phyloP scores from a whole-genome alignment of 2,329 filamentous ascomycete species.

The Chaetoscypha palmicola region DNA sequence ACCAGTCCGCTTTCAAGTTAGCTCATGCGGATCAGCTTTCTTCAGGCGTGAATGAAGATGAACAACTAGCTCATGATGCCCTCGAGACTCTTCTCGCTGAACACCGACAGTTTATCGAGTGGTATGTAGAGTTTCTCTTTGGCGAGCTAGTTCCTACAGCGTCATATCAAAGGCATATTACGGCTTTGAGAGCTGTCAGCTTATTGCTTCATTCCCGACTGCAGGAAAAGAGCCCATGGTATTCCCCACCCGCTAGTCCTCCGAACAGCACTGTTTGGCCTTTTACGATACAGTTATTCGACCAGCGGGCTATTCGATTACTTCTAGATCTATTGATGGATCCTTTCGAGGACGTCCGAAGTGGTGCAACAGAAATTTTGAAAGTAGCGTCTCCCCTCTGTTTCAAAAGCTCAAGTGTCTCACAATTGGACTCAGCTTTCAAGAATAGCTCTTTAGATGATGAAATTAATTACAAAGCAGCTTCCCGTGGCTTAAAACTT shows the following conservation, averaged over 20 bases:
- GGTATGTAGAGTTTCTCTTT: slow-evolving; percentile 67
- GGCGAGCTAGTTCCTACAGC: slow-evolving; percentile 70
- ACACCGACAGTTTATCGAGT: slow-evolving; percentile 60
- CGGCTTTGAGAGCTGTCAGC: slow-evolving; percentile 63
- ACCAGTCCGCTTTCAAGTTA: slow-evolving; percentile 14
- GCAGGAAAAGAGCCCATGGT: slow-evolving; percentile 17
- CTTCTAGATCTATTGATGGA: slow-evolving; percentile 78
- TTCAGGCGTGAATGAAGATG: slow-evolving; percentile 18
- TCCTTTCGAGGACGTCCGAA: slow-evolving; percentile 86
- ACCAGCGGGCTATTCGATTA: slow-evolving; percentile 49
- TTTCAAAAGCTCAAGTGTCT: slow-evolving; percentile 18
- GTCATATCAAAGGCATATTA: slow-evolving; percentile 85
- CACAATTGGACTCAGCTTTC: neutral
- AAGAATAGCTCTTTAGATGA: neutral
- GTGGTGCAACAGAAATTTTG: slow-evolving; percentile 45
- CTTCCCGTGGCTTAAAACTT: neutral
- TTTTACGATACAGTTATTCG: slow-evolving; percentile 31
- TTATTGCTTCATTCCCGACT: slow-evolving; percentile 48
- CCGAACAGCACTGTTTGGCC: slow-evolving; percentile 25
- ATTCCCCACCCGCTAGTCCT: neutral
- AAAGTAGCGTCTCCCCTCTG: slow-evolving; percentile 42
- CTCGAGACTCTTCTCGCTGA: slow-evolving; percentile 28
- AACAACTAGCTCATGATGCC: slow-evolving; percentile 7
- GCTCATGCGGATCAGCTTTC: neutral
- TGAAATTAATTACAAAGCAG: neutral